Evolutionary conservation across 2,329 filamentous ascomycete genomes (phyloP).

Genomic region (Macrophomina tecta): DNA sequence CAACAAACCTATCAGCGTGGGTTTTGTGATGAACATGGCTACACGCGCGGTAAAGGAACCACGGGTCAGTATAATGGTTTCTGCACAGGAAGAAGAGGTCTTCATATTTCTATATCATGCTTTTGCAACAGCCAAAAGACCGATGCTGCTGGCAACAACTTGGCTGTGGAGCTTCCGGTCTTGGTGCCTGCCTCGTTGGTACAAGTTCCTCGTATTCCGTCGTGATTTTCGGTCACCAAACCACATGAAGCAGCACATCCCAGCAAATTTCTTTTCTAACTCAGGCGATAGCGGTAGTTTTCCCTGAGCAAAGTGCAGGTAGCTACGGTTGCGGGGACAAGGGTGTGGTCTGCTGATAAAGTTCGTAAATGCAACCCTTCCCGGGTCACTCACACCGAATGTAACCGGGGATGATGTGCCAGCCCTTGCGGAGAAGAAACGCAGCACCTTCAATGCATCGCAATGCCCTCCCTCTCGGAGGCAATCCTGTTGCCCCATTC

Average conservation of each 20-base stretch:
- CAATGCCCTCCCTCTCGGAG: no score
- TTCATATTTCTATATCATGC: background rate
- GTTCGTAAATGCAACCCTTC: no score
- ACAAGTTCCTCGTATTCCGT: conserved; percentile 13
- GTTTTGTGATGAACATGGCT: background rate
- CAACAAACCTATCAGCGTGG: background rate
- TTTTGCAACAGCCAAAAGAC: background rate
- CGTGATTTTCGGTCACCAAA: background rate
- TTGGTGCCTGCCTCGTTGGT: conserved; percentile 18
- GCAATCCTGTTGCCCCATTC: no score
- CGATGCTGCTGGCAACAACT: background rate
- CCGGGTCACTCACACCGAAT: no score
- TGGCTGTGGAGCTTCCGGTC: background rate
- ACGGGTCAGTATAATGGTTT: background rate
- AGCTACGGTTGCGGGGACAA: no score
- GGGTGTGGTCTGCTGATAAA: no score
- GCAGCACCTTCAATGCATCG: no score
- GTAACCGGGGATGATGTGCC: no score
- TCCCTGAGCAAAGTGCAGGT: background rate
- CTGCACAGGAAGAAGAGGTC: background rate
- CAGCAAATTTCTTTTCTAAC: background rate
- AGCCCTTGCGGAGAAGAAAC: no score
- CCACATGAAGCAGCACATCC: background rate
- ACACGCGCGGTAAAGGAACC: background rate
- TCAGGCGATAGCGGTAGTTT: background rate